A percentile compares a stretch with the other conserved stretches of the same genome.
These are phyloP conservation scores for Tillandsia fasciculata DNA, from an alignment of 176 grass and related monocot genomes.

Conservation along the genomic window DNA sequence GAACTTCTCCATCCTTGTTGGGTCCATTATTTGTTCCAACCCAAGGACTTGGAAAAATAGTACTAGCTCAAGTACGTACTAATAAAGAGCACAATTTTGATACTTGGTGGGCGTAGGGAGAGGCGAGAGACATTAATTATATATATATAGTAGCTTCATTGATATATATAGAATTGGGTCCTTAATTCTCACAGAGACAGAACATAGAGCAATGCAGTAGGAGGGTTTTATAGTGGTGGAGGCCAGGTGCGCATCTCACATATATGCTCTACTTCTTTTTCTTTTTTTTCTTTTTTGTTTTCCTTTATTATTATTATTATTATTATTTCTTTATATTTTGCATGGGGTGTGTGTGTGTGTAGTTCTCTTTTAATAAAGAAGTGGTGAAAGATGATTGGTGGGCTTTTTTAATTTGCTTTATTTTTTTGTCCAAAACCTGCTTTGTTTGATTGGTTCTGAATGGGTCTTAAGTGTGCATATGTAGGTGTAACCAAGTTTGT, in stretches of 20 bases:
- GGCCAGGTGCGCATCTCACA: not conserved
- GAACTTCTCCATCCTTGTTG: constrained; percentile 53
- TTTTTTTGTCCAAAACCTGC: not conserved
- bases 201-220: not conserved
- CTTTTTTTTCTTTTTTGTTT: not conserved
- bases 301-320: too few relatives aligned
- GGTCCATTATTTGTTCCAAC: constrained; percentile 27
- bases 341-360: constrained; percentile 30
- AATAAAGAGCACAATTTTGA: too few relatives aligned
- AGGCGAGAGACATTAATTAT: constrained; percentile 16
- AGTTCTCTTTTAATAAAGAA: constrained; percentile 35
- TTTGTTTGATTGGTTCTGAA: constrained; percentile 13
- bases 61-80: too few relatives aligned
- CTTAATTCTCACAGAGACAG: not conserved
- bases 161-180: not conserved
- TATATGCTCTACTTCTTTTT: not conserved
- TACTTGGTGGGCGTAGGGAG: constrained; percentile 6
- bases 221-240: not conserved
- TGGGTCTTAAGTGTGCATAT: not conserved
- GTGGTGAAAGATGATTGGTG: constrained; percentile 1
- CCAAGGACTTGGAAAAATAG: too few relatives aligned
- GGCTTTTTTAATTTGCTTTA: not conserved
- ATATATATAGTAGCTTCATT: too few relatives aligned
- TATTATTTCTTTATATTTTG: not conserved
- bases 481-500: not conserved